Base-by-base conservation (phyloP, 2,329 filamentous ascomycete genomes). In the Exophiala viscosa region DNA sequence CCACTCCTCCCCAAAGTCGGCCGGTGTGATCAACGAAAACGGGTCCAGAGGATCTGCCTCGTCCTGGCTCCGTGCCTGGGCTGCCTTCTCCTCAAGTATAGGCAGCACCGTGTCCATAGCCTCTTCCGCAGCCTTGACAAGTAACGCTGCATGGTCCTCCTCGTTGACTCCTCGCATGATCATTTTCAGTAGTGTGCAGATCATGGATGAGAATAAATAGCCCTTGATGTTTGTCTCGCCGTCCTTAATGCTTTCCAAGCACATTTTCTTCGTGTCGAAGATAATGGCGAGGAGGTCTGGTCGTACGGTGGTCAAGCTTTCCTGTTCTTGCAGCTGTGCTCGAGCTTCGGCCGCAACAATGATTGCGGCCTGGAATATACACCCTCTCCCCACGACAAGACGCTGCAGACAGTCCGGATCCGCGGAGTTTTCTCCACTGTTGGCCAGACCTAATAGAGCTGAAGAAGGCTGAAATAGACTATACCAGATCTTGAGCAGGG, bases 171-270 rank as follows among this genome's bases (percentile, higher is more conserved):
- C 72, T 2, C 60, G 62, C 52, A 69, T 63, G 1, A 78, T 62
- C 0, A 67, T 73, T 3, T 76, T 66, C 0, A 81, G 66, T 39
- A 80, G 71, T 0, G 71, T 68, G 4, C 59, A 59, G 1, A 78
- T 59, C 10, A 74, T 59, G 7, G 62, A 62, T 1, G 67, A 55
- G 10, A 81, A 68, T 14, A 83, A 44, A 39, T 68, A 66, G 5
- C 47, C 53, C 44, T 66, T 69, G 1, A 68, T 57, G 51, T 65
- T 68, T 0, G 63, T 68, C 41, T 69, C 67, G 3, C 67, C 66
- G 15, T 60, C 34, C 9, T 33, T n/a, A 17, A 69, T 55, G 32
- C 66, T 48, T 7, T 64, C 56, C 7, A 59, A 42, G 1, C 64
- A 52, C 33, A 65, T 63, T 8, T 52, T 40, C 5, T 61, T 60